Base-by-base conservation (phyloP, 2,329 filamentous ascomycete species). In the Penicillium glabrum region DNA sequence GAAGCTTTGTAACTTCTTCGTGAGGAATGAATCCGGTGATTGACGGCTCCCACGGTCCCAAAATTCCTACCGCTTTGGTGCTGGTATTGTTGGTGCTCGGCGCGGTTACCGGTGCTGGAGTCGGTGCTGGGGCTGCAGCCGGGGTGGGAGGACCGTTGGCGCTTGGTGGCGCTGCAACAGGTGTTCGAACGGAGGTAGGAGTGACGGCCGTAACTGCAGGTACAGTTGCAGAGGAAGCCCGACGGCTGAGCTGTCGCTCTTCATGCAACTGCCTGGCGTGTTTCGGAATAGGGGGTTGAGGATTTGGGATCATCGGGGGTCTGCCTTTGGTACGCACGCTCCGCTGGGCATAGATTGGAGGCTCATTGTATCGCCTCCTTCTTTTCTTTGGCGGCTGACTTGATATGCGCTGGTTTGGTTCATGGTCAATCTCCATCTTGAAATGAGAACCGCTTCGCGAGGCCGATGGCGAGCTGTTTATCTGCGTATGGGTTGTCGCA, bases 1-100 rank as follows among this genome's bases (percentile, higher is more conserved):
- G 82, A 19, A 81, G 73, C 66, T 87, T 89, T n/a, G 86, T 86
- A 11, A 95, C 76, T 59, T 93, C 87, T 64, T 95, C 89, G 54
- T 86, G 83, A 0, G 90, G 89, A 58, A 86, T 85, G 10, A 84
- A 79, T 47, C 89, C 86, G 1, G 86, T 88, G 46, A 96, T 87
- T 33, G 87, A 82, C 7, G 80, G 80, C 58, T 84, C 81, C 74
- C 78, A 82, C 6, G 67, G 71, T 9, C 74, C 75, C 27, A 76
- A 58, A 47, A 69, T 67, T 14, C 73, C 68, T 21, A 58, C n/a
- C 21, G 61, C 54, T n/a, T 45, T 46, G 14, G 24, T 45, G 27
- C 46, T 14, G 46, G 26, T 14, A 27, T 19, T 54, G 45, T 43
- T 35, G 46, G 11, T 50, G 24, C 47, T 48, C 14, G 54, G 35